A percentile compares a stretch with the other conserved stretches of the same genome.
Evolutionary conservation across 2,329 filamentous ascomycete species (phyloP).

Genomic region (Fusarium ambrosium): DNA sequence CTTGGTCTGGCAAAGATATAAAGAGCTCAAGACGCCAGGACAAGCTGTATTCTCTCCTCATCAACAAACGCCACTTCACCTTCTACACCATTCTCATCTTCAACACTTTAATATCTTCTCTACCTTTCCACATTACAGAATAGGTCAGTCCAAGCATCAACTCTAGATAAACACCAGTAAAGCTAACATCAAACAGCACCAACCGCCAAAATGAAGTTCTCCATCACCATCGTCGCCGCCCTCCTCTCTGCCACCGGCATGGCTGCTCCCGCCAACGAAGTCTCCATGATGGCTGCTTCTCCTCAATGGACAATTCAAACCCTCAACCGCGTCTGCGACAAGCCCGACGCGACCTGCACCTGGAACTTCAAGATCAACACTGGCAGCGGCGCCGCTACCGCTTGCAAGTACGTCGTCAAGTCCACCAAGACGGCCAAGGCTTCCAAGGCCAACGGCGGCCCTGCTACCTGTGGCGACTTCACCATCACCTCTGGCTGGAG

Average conservation of each 20-base stretch:
- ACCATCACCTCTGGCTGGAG: conserved; percentile 67
- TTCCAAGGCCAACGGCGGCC: conserved; percentile 54
- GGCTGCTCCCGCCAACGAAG: conserved; percentile 47
- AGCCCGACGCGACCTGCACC: conserved; percentile 55
- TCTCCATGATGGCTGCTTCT: conserved; percentile 56
- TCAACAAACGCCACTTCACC: background rate
- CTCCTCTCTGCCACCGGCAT: conserved; percentile 49
- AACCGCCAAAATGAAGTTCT: conserved; percentile 58
- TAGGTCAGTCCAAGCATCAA: background rate
- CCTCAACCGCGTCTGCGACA: conserved; percentile 56
- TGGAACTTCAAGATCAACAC: conserved; percentile 61
- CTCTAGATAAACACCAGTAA: background rate
- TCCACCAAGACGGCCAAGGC: conserved; percentile 45
- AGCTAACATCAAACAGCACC: background rate
- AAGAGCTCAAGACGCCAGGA: background rate
- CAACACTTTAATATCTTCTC: background rate
- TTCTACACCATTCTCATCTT: background rate
- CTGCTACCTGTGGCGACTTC: conserved; percentile 61
- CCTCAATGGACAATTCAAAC: conserved; percentile 58
- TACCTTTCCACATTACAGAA: background rate
- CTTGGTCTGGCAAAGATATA: background rate
- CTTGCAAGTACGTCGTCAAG: conserved; percentile 48
- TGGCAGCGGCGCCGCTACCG: conserved; percentile 54
- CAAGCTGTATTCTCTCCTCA: background rate
- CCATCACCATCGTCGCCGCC: conserved; percentile 52